A percentile compares a stretch with the other conserved stretches of the same genome.
phyloP scores from a whole-genome alignment of 257 asterid genomes.

The Anisodus tanguticus region DNA sequence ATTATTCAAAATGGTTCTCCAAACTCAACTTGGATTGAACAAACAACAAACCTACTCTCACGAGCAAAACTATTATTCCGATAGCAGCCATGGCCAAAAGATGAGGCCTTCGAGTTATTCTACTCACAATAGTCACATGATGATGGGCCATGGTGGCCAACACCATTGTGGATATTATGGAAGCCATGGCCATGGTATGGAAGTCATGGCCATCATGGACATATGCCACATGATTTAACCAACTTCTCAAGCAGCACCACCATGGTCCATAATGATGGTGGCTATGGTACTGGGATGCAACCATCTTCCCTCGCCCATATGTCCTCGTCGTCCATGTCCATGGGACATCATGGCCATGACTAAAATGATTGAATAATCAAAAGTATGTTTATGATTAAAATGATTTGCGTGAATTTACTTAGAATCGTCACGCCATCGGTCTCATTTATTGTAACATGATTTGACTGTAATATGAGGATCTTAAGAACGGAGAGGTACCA shows the following conservation, averaged over 20 bases:
- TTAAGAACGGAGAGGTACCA: neutral
- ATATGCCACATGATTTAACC: conserved; percentile 17
- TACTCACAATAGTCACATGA: conserved; percentile 5
- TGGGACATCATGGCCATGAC: conserved; percentile 10
- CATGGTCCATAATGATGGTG: conserved; percentile 15
- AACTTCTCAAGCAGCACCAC: neutral
- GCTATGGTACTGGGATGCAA: conserved; percentile 9
- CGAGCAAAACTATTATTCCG: neutral
- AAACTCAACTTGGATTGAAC: neutral
- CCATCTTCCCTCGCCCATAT: conserved; percentile 19
- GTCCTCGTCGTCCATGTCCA: conserved; percentile 19
- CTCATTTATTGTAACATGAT: neutral
- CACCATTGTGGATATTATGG: neutral
- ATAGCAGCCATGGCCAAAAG: neutral
- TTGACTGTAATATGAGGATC: neutral
- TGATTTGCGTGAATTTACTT: neutral
- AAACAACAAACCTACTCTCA: neutral
- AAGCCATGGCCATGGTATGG: conserved; percentile 4
- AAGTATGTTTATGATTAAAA: neutral
- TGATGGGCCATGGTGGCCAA: neutral
- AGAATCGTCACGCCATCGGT: neutral
- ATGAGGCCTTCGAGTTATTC: neutral
- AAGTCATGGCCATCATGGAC: neutral
- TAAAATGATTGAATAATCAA: neutral
- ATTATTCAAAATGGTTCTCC: neutral